These are phyloP conservation scores for Parachaetomium inaequale DNA, from an alignment of 495 filamentous ascomycete genomes.

Conservation along the genomic window DNA sequence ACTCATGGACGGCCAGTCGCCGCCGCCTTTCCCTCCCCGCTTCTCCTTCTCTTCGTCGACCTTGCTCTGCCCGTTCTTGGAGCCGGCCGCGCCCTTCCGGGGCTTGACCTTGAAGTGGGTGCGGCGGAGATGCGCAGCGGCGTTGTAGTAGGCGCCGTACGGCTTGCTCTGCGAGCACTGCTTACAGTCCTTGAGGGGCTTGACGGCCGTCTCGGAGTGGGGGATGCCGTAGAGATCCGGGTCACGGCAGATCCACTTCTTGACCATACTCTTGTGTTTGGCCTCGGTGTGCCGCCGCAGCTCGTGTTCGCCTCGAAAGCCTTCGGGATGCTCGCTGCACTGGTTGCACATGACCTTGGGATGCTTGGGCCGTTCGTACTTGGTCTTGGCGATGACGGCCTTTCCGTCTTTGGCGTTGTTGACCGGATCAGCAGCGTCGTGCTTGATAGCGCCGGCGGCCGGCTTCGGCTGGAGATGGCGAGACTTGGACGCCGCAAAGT, in stretches of 20 bases:
- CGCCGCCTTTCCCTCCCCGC: conserved; percentile 79
- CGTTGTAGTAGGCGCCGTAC: conserved; percentile 94
- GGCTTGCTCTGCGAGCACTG: conserved; percentile 71
- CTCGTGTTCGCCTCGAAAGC: conserved; percentile 93
- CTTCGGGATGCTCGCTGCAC: conserved; percentile 75
- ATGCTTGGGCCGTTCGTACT: conserved; percentile 70
- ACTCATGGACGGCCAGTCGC: conserved; percentile 76
- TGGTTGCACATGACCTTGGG: conserved; percentile 69
- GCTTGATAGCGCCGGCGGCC: conserved; percentile 23
- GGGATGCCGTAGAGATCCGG: conserved; percentile 35
- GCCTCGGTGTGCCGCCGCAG: conserved; percentile 81
- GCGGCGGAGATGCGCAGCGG: conserved; percentile 83
- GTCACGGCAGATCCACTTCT: conserved; percentile 71
- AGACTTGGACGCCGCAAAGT: conserved; percentile 33
- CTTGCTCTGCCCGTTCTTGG: conserved; percentile 36
- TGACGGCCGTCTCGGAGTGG: conserved; percentile 48
- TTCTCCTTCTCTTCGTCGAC: conserved; percentile 47
- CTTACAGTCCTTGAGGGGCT: conserved; percentile 79
- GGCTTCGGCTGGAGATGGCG: conserved; percentile 41
- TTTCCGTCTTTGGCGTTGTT: conserved; percentile 38
- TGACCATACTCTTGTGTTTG: conserved; percentile 68
- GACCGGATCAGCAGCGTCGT: conserved; percentile 25
- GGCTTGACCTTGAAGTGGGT: conserved; percentile 69
- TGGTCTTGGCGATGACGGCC: conserved; percentile 61
- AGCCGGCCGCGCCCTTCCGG: conserved; percentile 41